Evolutionary conservation across 1,284 basidiomycete genomes (phyloP).

Genomic region (Trichosporon sp.): DNA sequence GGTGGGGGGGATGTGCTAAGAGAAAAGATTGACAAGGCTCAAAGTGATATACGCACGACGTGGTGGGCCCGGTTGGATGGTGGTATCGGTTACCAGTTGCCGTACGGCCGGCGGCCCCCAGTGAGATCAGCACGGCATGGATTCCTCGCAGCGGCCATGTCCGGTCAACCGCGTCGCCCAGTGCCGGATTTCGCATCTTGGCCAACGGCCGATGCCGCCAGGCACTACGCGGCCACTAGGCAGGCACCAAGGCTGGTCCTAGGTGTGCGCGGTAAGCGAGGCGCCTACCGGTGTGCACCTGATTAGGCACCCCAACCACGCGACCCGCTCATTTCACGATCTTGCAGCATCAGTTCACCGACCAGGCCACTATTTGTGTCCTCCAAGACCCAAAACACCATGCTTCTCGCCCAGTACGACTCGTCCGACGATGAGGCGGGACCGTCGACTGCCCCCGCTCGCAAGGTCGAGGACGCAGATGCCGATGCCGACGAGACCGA

Average conservation of each 20-base stretch:
- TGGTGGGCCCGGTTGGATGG: not conserved
- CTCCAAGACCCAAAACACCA: conserved; percentile 14
- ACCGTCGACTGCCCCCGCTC: not conserved
- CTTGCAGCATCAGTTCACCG: conserved; percentile 18
- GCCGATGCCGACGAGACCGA: conserved; percentile 43
- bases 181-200: not conserved
- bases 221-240: no score
- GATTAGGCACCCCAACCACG: not conserved
- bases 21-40: not conserved
- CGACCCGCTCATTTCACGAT: not conserved
- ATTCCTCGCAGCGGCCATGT: not conserved
- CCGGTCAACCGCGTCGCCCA: not conserved
- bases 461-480: conserved; percentile 11
- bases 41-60: not conserved
- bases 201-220: not conserved
- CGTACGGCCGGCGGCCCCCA: not conserved
- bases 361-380: conserved; percentile 17
- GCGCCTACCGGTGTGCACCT: not conserved
- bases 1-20: not conserved
- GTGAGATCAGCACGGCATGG: not conserved
- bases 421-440: conserved; percentile 45
- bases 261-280: no score
- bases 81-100: not conserved
- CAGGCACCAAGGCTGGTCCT: no score
- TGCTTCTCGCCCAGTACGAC: conserved; percentile 41